Conservation (phyloP, 768 basidiomycete genomes). For the Trametes cingulata region DNA sequence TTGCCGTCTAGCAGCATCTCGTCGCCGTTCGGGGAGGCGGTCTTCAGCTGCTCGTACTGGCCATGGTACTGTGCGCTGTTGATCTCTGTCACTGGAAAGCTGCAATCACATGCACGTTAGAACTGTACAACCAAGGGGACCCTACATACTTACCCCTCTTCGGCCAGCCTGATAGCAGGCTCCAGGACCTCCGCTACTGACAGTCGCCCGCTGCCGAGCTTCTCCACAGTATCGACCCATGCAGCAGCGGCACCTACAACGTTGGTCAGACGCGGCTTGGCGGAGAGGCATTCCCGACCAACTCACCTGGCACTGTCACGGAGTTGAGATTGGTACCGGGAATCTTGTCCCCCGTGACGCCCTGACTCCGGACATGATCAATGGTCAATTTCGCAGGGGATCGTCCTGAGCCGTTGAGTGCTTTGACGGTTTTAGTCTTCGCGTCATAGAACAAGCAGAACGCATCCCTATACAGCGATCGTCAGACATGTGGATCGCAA, state of each 20-base stretch:
- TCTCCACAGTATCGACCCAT: constrained; percentile 88
- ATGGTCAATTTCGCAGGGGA: constrained; percentile 80
- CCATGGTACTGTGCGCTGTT: constrained; percentile 53
- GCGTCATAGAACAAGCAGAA: constrained; percentile 94
- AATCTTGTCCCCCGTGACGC: constrained; percentile 67
- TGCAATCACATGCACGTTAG: constrained; percentile 29
- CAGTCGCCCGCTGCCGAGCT: constrained; percentile 76
- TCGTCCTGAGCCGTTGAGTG: constrained; percentile 89
- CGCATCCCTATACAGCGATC: constrained; percentile 57
- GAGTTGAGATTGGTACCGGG: constrained; percentile 82
- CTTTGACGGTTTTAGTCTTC: constrained; percentile 77
- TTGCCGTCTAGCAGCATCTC: constrained; percentile 87
- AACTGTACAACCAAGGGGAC: too few species aligned
- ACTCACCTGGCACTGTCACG: constrained; percentile 82
- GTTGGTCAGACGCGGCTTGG: not conserved
- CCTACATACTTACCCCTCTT: constrained; percentile 67
- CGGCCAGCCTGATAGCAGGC: constrained; percentile 90
- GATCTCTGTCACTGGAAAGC: constrained; percentile 87
- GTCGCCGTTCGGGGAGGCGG: constrained; percentile 79
- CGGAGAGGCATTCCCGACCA: not conserved
- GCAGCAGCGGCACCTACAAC: constrained; percentile 84
- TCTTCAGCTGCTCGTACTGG: constrained; percentile 71
- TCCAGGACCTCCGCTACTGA: constrained; percentile 70
- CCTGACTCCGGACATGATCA: constrained; percentile 68
- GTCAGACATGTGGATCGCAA: too few species aligned